A percentile compares a stretch with the other conserved stretches of the same genome.
Conservation (phyloP, 352 stramenopile genomes). For the Peronospora belbahrii region DNA sequence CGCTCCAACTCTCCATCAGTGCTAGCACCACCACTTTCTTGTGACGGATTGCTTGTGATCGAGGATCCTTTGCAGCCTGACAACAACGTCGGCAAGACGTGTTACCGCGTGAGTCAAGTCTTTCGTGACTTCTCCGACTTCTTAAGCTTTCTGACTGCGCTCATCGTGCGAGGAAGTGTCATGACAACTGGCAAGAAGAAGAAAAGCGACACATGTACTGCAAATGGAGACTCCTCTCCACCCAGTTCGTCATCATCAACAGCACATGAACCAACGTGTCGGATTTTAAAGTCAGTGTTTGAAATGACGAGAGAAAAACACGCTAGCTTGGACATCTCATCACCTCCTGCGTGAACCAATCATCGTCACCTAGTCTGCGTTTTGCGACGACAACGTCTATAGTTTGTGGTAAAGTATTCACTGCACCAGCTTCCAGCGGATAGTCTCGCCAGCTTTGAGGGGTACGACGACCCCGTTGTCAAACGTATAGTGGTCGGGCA, state of each 20-base stretch:
- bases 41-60: slow-evolving; percentile 51
- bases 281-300: slow-evolving; percentile 57
- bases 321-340: slow-evolving; percentile 33
- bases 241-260: slow-evolving; percentile 3
- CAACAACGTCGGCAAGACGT: slow-evolving; percentile 83
- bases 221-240: not conserved
- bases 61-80: slow-evolving; percentile 55
- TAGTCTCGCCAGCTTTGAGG: slow-evolving; percentile 87
- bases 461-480: slow-evolving; percentile 83
- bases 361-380: slow-evolving; percentile 12
- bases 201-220: slow-evolving; percentile 4
- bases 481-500: slow-evolving; percentile 89
- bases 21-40: slow-evolving; percentile 15
- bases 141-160: slow-evolving; percentile 66
- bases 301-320: slow-evolving; percentile 49
- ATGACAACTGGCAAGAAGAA: slow-evolving; percentile 53
- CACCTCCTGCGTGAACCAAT: slow-evolving; percentile 10
- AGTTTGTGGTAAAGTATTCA: slow-evolving; percentile 1
- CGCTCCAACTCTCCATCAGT: slow-evolving; percentile 18
- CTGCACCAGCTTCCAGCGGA: slow-evolving; percentile 82
- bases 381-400: slow-evolving; percentile 1
- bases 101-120: slow-evolving; percentile 79
- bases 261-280: slow-evolving; percentile 28
- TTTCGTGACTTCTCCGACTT: slow-evolving; percentile 79
- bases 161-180: slow-evolving; percentile 75